phyloP scores from a whole-genome alignment of 306 rosid species.

The Malus sylvestris region DNA sequence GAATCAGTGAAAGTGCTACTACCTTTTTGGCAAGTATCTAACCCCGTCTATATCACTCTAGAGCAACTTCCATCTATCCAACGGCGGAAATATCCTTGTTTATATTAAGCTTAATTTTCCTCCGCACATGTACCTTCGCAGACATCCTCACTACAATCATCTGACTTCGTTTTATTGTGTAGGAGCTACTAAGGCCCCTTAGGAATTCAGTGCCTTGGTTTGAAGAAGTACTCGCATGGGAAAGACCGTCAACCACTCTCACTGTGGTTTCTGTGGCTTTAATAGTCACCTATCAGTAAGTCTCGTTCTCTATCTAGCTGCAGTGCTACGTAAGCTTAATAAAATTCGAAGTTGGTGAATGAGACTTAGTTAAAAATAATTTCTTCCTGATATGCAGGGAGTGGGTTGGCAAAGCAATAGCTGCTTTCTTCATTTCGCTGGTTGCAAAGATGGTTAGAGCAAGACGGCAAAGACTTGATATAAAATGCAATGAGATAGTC shows the following conservation, averaged over 20 bases:
- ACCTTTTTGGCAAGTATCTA: slow-evolving; percentile 47
- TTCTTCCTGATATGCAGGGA: slow-evolving; percentile 43
- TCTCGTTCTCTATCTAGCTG: neutral
- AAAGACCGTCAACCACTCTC: slow-evolving; percentile 53
- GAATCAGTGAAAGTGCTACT: slow-evolving; percentile 51
- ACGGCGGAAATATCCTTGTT: neutral
- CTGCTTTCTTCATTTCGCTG: slow-evolving; percentile 56
- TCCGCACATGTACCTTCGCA: neutral
- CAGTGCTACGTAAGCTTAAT: neutral
- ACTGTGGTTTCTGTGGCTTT: slow-evolving; percentile 38
- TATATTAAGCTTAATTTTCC: neutral
- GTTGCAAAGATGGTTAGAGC: slow-evolving; percentile 52
- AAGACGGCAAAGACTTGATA: slow-evolving; percentile 29
- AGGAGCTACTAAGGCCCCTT: slow-evolving; percentile 78
- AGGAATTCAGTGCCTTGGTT: slow-evolving; percentile 35
- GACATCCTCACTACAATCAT: neutral
- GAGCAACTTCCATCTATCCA: neutral
- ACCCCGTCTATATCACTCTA: neutral
- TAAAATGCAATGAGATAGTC: slow-evolving; percentile 59
- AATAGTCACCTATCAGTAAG: slow-evolving; percentile 62
- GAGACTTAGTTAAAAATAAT: slow-evolving; percentile 1
- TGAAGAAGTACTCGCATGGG: slow-evolving; percentile 60
- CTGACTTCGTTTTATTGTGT: slow-evolving; percentile 9
- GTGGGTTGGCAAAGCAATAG: slow-evolving; percentile 78
- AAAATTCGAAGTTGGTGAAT: neutral